phyloP scores from a whole-genome alignment of 257 asterid genomes.

The Solanum etuberosum region DNA sequence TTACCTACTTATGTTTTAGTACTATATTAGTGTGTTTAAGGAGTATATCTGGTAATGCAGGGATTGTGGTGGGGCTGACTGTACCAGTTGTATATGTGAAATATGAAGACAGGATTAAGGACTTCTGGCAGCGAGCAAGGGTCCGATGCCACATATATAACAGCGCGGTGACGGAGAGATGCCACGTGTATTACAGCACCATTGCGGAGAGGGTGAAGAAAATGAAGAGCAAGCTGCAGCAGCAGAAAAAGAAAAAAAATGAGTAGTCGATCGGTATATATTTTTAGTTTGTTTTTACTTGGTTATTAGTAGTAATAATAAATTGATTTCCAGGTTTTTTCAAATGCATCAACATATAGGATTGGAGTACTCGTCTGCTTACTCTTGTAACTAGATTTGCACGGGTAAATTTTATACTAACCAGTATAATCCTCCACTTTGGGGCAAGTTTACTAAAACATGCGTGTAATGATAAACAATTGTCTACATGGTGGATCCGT shows the following conservation, averaged over 20 bases:
- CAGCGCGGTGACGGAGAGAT: neutral
- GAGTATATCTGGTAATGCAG: slow-evolving; percentile 7
- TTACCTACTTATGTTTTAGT: neutral
- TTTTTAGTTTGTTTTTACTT: neutral
- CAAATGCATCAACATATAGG: neutral
- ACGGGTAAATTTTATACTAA: neutral
- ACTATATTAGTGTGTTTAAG: neutral
- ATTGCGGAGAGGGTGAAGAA: slow-evolving; percentile 12
- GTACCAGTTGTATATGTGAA: slow-evolving; percentile 33
- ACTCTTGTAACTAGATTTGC: neutral
- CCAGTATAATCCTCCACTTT: too few species aligned
- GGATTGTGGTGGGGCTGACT: slow-evolving; percentile 28
- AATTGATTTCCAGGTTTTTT: neutral
- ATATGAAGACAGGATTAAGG: slow-evolving; percentile 30
- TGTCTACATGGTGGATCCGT: neutral
- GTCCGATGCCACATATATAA: neutral
- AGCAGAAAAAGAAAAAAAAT: slow-evolving; percentile 29
- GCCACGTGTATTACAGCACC: neutral
- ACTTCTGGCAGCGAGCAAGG: slow-evolving; percentile 14
- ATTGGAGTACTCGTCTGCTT: neutral
- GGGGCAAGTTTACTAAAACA: too few species aligned
- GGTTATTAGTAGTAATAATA: neutral
- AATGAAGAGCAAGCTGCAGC: neutral
- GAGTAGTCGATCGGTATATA: slow-evolving; percentile 12
- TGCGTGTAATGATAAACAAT: too few species aligned